A percentile compares a stretch with the other conserved stretches of the same genome.
These are phyloP conservation scores for Dictyostelium capitatum DNA, from an alignment of 78 protist species.

Conservation along the genomic window DNA sequence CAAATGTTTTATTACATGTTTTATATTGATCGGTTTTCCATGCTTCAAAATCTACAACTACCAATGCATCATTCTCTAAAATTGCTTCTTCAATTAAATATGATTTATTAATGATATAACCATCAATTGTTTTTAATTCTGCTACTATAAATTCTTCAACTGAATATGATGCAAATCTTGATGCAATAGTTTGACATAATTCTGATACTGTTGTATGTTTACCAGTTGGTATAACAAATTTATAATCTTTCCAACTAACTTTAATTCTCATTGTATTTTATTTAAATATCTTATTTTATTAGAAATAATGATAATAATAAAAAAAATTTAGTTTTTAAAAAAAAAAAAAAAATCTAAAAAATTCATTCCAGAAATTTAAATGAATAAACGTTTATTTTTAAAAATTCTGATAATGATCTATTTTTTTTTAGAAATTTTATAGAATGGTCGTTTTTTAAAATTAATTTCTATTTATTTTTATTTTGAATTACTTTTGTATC, in stretches of 20 bases:
- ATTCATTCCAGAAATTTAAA: background rate
- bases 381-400: too few relatives aligned
- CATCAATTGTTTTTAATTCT: constrained; percentile 66
- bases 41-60: constrained; percentile 54
- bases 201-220: constrained; percentile 23
- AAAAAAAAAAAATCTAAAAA: background rate
- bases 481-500: too few relatives aligned
- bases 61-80: constrained; percentile 20
- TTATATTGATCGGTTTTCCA: constrained; percentile 73
- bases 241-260: constrained; percentile 62
- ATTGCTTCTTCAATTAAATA: constrained; percentile 29
- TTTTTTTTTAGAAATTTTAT: too few relatives aligned
- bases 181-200: constrained; percentile 33
- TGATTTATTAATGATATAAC: constrained; percentile 47
- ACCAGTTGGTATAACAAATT: constrained; percentile 72
- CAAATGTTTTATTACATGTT: constrained; percentile 34
- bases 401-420: too few relatives aligned
- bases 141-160: constrained; percentile 34
- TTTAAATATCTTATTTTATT: background rate
- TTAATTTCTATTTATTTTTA: background rate
- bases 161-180: constrained; percentile 33
- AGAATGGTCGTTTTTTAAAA: background rate
- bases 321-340: background rate
- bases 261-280: constrained; percentile 54
- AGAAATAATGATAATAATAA: background rate